phyloP scores from a whole-genome alignment of 2,329 filamentous ascomycete genomes.

The Alternaria sp. region DNA sequence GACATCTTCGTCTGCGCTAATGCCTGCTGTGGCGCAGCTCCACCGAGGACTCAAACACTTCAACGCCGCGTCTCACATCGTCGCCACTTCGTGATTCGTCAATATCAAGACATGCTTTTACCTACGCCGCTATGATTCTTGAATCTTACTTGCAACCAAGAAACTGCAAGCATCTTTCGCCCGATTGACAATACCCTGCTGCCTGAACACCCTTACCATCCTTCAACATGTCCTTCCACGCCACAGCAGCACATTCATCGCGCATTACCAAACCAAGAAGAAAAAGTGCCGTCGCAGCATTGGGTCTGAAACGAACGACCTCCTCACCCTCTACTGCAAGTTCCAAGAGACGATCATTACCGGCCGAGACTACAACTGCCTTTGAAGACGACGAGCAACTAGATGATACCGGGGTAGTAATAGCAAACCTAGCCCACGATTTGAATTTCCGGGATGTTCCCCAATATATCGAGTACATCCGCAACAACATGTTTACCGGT shows the following conservation, averaged over 20 bases:
- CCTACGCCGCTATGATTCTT: slow-evolving; percentile 26
- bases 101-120: slow-evolving; percentile 27
- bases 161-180: background rate
- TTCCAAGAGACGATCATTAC: slow-evolving; percentile 39
- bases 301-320: slow-evolving; percentile 41
- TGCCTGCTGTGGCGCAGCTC: slow-evolving; percentile 22
- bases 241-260: slow-evolving; percentile 43
- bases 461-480: slow-evolving; percentile 70
- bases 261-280: slow-evolving; percentile 39
- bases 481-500: slow-evolving; percentile 68
- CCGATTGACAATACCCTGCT: slow-evolving; percentile 15
- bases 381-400: slow-evolving; percentile 56
- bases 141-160: background rate
- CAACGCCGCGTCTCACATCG: slow-evolving; percentile 19
- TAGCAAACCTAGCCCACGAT: slow-evolving; percentile 63
- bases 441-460: slow-evolving; percentile 67
- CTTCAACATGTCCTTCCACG: slow-evolving; percentile 37
- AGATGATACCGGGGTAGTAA: slow-evolving; percentile 65
- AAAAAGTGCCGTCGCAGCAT: slow-evolving; percentile 31
- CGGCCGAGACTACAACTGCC: slow-evolving; percentile 37
- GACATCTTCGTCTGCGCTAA: slow-evolving; percentile 8
- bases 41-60: background rate
- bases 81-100: slow-evolving; percentile 35
- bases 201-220: background rate
- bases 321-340: slow-evolving; percentile 51